Evolutionary conservation across 306 rosid genomes (phyloP).

Genomic region (Castanopsis chinensis): DNA sequence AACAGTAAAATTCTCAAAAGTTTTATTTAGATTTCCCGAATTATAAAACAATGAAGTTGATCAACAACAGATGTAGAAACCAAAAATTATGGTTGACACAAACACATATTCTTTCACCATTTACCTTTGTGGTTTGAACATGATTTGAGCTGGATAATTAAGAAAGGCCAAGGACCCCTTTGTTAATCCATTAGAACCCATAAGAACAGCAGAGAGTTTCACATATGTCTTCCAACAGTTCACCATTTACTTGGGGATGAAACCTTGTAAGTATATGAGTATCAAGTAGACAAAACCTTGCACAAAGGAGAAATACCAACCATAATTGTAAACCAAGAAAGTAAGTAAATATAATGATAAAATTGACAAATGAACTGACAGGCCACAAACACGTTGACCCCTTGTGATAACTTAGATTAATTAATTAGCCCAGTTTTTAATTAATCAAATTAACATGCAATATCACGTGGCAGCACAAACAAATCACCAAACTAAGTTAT

Average conservation of each 20-base stretch:
- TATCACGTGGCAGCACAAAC: too few species aligned
- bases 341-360: not conserved
- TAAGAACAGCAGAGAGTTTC: constrained; percentile 59
- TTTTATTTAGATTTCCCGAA: not conserved
- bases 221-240: constrained; percentile 60
- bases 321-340: constrained; percentile 36
- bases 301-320: constrained; percentile 68
- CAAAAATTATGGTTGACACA: not conserved
- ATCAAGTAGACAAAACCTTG: constrained; percentile 56
- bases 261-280: constrained; percentile 52
- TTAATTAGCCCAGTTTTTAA: too few species aligned
- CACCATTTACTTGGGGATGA: constrained; percentile 56
- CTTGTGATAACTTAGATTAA: too few species aligned
- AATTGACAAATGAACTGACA: too few species aligned
- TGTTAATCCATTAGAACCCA: constrained; percentile 71
- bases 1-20: not conserved
- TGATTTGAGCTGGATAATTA: constrained; percentile 65
- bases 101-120: not conserved
- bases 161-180: constrained; percentile 64
- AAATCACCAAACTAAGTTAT: too few species aligned
- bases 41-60: not conserved
- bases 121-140: constrained; percentile 65
- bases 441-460: too few species aligned
- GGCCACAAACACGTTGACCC: too few species aligned
- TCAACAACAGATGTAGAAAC: not conserved